These are phyloP conservation scores for Coriolopsis trogii DNA, from an alignment of 1,284 basidiomycete genomes.

Conservation along the genomic window DNA sequence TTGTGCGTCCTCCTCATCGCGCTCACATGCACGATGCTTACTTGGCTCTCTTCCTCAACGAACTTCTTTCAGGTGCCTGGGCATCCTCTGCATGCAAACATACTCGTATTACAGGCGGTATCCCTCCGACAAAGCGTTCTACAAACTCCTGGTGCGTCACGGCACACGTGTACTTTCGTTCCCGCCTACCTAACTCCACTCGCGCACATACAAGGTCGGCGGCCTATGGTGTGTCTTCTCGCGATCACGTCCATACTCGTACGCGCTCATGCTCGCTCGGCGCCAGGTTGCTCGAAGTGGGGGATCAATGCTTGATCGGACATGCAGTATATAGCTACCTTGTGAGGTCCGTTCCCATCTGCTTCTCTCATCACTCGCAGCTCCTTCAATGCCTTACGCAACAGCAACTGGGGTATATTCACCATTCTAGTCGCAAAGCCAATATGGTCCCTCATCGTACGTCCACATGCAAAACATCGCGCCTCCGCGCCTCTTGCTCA, in stretches of 20 bases:
- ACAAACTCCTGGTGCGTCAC: conserved; percentile 57
- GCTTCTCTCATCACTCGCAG: neutral
- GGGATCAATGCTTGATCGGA: conserved; percentile 57
- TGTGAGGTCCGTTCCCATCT: conserved; percentile 19
- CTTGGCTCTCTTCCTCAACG: neutral
- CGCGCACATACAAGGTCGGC: conserved; percentile 40
- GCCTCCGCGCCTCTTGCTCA: neutral
- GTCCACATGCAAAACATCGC: conserved; percentile 25
- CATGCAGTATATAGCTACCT: conserved; percentile 60
- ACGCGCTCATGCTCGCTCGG: conserved; percentile 2
- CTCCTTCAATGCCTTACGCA: too few relatives aligned
- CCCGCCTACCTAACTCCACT: neutral
- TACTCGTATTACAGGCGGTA: conserved; percentile 59
- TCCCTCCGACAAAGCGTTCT: conserved; percentile 51
- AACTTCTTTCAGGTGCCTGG: conserved; percentile 40
- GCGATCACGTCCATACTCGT: neutral
- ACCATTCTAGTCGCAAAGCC: conserved; percentile 44
- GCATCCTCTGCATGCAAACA: conserved; percentile 54
- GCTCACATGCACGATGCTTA: neutral
- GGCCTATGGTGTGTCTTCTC: conserved; percentile 43
- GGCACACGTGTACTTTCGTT: neutral
- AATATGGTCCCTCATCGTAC: conserved; percentile 59
- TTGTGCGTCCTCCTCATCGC: conserved; percentile 34
- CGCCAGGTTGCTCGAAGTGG: conserved; percentile 49
- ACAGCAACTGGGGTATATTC: conserved; percentile 52